phyloP scores from a whole-genome alignment of 805 yeast species.

The Saccharomycopsis malanga region DNA sequence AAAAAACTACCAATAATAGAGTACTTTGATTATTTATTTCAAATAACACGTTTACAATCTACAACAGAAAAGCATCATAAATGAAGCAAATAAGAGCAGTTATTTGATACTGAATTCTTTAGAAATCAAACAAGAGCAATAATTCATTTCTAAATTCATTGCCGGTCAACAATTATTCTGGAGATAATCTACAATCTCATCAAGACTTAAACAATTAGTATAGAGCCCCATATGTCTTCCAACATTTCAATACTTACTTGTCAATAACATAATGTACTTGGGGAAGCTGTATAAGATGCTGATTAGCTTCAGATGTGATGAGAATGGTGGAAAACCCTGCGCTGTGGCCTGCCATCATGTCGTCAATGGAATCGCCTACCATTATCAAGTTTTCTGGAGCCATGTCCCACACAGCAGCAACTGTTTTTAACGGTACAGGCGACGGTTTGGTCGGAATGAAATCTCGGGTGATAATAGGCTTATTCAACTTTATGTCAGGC shows the following conservation, averaged over 20 bases:
- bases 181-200: too few species aligned
- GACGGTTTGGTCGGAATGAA: conserved; percentile 65
- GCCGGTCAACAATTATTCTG: too few species aligned
- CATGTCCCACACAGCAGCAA: conserved; percentile 43
- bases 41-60: too few species aligned
- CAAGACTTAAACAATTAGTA: too few species aligned
- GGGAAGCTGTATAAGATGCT: conserved; percentile 22
- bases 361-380: conserved; percentile 74
- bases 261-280: conserved; percentile 4
- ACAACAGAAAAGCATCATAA: too few species aligned
- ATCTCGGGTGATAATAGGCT: conserved; percentile 54
- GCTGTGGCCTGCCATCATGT: conserved; percentile 53
- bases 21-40: too few species aligned
- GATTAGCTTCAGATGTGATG: conserved; percentile 46
- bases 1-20: too few species aligned
- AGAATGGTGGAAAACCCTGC: conserved; percentile 54
- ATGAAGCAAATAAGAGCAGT: too few species aligned
- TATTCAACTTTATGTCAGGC: conserved; percentile 31
- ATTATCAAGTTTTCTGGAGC: conserved; percentile 44
- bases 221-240: too few species aligned
- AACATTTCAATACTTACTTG: conserved; percentile 5
- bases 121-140: too few species aligned
- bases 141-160: too few species aligned
- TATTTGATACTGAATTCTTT: too few species aligned
- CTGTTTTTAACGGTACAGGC: conserved; percentile 54